Base-by-base conservation (phyloP, 2,329 filamentous ascomycete species). In the Plectosphaerella sp. region DNA sequence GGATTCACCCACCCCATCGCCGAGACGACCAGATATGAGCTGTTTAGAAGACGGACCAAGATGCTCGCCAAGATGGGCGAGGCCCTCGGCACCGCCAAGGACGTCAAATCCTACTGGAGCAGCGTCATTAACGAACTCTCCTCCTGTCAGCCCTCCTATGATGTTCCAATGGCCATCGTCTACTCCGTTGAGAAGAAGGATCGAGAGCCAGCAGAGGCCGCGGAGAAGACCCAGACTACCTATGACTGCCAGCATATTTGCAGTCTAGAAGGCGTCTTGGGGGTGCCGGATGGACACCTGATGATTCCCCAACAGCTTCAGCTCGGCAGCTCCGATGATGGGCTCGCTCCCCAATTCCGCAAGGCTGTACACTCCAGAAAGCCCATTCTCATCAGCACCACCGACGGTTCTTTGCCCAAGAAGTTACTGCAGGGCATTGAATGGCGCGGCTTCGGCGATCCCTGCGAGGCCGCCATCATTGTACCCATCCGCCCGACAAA, bases 401-500 rank as follows among this genome's bases (percentile, higher is more conserved):
- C 62, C 16, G 71, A 79, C 53, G 77, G 76, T 7, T 84, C 80
- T 36, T 66, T 90, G 8, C 82, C 86, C 3, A 59, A 72, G 20
- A 65, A 72, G 20, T 69, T 89, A 49, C 72, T 88, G 43, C 71
- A 82, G 20, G 84, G 79, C 2, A 68, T 90, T 12, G 69, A 68
- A 45, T 83, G 79, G 75, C 75, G 84, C 57, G 84, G 86, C 1
- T 88, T 88, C 60, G 79, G 80, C 12, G 82, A 88, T 58, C 70
- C 80, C 5, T 87, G 84, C 52, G 74, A 78, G n/a, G 75, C 83
- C 9, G 83, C 86, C 16, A 82, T 89, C 4, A 78, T 90, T 15
- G 83, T 83, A 56, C 86, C 88, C 0, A 86, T 91, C 41, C 83
- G 87, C 51, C 84, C 76, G 5, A 78, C 85, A 0, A 87, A 83